Evolutionary conservation across 495 filamentous ascomycete genomes (phyloP), one percentile per base, ranked within the genome.

Genomic region (Hyaloscypha hepaticicola): DNA sequence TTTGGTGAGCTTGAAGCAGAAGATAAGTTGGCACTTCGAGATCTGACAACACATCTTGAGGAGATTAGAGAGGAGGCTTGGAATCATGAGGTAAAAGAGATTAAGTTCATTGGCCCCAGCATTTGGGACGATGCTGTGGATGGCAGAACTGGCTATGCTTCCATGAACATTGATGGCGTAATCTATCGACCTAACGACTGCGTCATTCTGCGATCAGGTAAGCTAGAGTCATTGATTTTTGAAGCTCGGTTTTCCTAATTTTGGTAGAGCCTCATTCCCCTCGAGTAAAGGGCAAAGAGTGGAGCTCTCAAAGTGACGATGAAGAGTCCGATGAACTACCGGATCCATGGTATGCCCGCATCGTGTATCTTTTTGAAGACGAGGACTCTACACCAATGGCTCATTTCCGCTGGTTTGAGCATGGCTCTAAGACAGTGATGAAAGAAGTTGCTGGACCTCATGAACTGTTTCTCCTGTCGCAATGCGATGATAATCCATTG

Each of bases 351-450:
- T 58, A 22, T 52, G 59, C 58, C 6, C 45, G 64, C 58, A 59
- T 63, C 28, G 48, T 52, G 26, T 58, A 50, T 27, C 34, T 63
- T 1, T 63, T 22, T 51, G 22, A 62, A 38, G 29, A 53, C 26
- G 9, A 53, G 24, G 48, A 33, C 16, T 62, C 41, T 59, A 21
- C 6, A 14, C 38, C 58, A 21, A 55, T 48, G 24, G 41, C 27
- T 26, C 66, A 68, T 27, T 5, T 64, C 21, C 60, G 55, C 3
- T 64, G 66, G 61, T 64, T 68, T 19, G 22, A 48, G n/a, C 61
- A 55, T 25, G 66, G 66, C 2, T 25, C 29, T 1, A 31, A 48
- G 9, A 64, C 66, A 6, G 48, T 63, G 11, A 29, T 68, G 0
- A 22, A 33, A 9, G 66, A 68, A 25, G 24, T 60, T 34, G 66